Evolutionary conservation across 371 early-diverging fungal genomes (phyloP), one percentile per base, ranked within the genome.

Genomic region (Nematocida homosporus): DNA sequence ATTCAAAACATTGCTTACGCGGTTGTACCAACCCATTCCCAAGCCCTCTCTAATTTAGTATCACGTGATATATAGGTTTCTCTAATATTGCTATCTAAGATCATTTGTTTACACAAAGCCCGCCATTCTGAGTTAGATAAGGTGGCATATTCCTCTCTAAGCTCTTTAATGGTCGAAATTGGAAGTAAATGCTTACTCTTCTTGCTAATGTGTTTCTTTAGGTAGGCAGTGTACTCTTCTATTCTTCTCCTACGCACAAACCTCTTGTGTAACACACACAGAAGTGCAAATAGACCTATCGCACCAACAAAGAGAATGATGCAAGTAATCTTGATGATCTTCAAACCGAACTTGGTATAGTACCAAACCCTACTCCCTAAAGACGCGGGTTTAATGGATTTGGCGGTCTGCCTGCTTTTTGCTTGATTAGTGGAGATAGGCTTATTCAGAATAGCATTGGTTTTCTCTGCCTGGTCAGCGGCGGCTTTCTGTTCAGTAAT

Each of bases 81-180:
- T 20, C 69, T 25, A 20, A 68, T 68, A 42, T 68, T 68, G 30
- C 60, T 56, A 42, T 68, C 48, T 29, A 68, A 42, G 32, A 41
- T 34, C 16, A 68, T 35, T 68, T 35, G 41, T 10, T 41, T 63
- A 51, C 69, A 68, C 13, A 68, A 34, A 10, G 35, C 32, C 42
- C 44, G 56, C 69, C 69, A 68, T 32, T 68, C 69, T 8, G 38
- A 35, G 10, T 29, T 68, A 48, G 66, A 65, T 13, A 68, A 29
- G 20, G 23, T 48, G 6, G 59, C 32, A 61, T 27, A 56, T 52
- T 68, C 63, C 37, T 68, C 48, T 23, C 69, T 20, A 10, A 68
- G 18, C 34, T 68, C 69, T 23, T 16, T 47, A 48, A 68, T 68
- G 13, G 69, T 68, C 16, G 65, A 20, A 16, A 40, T 8, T 6